A percentile compares a stretch with the other conserved stretches of the same genome.
These are phyloP conservation scores for Thinopyrum elongatum DNA, from an alignment of 176 grass and related monocot species.

Conservation along the genomic window DNA sequence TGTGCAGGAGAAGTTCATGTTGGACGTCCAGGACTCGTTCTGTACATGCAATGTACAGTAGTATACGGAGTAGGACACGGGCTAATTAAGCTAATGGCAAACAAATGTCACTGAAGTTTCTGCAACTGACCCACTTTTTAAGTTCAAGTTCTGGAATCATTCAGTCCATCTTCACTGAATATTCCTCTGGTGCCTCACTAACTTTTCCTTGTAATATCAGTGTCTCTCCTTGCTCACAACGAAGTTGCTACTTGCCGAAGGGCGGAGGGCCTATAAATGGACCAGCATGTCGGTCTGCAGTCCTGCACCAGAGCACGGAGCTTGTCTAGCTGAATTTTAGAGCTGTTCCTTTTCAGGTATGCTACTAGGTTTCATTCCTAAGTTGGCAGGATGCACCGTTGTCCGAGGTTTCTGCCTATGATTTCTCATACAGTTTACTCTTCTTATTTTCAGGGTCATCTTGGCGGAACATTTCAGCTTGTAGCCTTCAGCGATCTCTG, in stretches of 20 bases:
- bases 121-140: not conserved
- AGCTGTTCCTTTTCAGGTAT: not conserved
- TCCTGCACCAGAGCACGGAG: not conserved
- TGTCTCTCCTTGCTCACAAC: not conserved
- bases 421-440: not conserved
- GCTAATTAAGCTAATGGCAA: too few species aligned
- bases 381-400: not conserved
- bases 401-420: not conserved
- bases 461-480: constrained; percentile 3
- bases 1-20: too few species aligned
- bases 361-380: not conserved
- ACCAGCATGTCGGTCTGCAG: too few species aligned
- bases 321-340: not conserved
- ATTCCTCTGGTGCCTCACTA: not conserved
- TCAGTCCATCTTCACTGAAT: constrained; percentile 17
- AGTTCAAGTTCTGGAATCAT: constrained; percentile 2
- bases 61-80: too few species aligned
- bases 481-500: not conserved
- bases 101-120: not conserved
- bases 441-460: not conserved
- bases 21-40: too few species aligned
- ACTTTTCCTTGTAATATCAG: constrained; percentile 11
- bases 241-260: not conserved
- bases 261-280: constrained; percentile 12
- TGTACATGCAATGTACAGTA: too few species aligned